Evolutionary conservation across 768 basidiomycete genomes (phyloP).

Genomic region (Pleurotus eryngii): DNA sequence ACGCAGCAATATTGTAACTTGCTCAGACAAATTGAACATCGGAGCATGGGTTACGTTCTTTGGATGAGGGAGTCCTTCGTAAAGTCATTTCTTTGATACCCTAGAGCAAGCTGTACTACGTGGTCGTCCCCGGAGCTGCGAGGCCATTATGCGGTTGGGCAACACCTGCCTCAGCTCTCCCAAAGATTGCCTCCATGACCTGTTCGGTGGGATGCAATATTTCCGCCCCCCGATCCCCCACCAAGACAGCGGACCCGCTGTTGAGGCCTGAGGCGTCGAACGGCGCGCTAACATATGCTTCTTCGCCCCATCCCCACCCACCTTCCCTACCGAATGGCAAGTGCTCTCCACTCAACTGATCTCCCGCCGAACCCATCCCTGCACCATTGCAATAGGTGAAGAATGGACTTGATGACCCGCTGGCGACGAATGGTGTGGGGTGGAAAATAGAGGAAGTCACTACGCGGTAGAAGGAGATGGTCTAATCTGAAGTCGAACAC

Average conservation of each 20-base stretch:
- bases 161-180: conserved; percentile 2
- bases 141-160: not conserved
- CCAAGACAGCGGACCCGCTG: conserved; percentile 13
- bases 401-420: conserved; percentile 22
- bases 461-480: conserved; percentile 52
- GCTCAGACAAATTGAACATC: no score
- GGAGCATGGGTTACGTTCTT: no score
- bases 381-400: conserved; percentile 31
- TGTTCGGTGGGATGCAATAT: not conserved
- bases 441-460: conserved; percentile 42
- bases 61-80: not conserved
- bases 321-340: conserved; percentile 44
- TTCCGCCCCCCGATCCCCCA: not conserved
- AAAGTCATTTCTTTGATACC: not conserved
- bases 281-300: conserved; percentile 37
- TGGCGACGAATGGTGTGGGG: conserved; percentile 25
- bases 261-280: conserved; percentile 36
- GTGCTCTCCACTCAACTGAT: conserved; percentile 23
- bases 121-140: not conserved
- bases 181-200: not conserved
- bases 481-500: conserved; percentile 59
- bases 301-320: conserved; percentile 37
- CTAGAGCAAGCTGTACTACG: not conserved
- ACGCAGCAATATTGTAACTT: no score
- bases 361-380: not conserved